Evolutionary conservation across 768 basidiomycete genomes (phyloP).

Genomic region (Kondoa subrosea): DNA sequence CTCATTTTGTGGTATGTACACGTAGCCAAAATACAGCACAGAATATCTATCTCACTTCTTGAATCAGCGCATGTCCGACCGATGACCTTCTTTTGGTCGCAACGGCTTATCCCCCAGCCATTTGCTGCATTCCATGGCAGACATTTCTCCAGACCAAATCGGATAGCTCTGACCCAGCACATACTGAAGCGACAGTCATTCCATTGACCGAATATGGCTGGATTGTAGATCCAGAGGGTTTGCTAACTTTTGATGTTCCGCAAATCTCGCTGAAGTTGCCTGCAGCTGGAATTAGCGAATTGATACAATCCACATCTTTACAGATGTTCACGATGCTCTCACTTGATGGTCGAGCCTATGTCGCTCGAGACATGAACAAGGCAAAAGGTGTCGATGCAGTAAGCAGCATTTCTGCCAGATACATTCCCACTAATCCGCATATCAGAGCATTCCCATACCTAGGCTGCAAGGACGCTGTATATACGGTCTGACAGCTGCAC

Average conservation of each 20-base stretch:
- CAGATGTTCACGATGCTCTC: constrained; percentile 14
- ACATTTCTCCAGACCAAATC: constrained; percentile 6
- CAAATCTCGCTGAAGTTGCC: constrained; percentile 2
- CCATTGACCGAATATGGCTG: constrained; percentile 9
- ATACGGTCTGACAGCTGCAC: constrained; percentile 9
- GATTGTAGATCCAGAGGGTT: constrained; percentile 11
- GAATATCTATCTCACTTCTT: background rate
- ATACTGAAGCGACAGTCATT: constrained; percentile 8
- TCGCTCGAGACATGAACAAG: constrained; percentile 13
- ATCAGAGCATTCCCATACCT: constrained; percentile 6
- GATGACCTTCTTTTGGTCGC: constrained; percentile 11
- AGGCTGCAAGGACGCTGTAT: constrained; percentile 18
- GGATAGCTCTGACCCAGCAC: background rate
- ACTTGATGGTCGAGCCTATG: constrained; percentile 26
- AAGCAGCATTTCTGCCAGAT: background rate
- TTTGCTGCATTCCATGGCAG: constrained; percentile 9
- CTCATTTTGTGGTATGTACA: constrained; percentile 6
- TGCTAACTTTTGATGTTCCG: background rate
- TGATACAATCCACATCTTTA: constrained; percentile 8
- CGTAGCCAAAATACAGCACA: background rate
- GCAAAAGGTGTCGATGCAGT: background rate
- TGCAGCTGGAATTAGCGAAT: constrained; percentile 8
- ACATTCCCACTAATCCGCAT: background rate
- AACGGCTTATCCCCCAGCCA: constrained; percentile 13
- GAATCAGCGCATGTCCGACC: constrained; percentile 1